Conservation (phyloP, 257 asterid species). For the Ligustrum vulgare region DNA sequence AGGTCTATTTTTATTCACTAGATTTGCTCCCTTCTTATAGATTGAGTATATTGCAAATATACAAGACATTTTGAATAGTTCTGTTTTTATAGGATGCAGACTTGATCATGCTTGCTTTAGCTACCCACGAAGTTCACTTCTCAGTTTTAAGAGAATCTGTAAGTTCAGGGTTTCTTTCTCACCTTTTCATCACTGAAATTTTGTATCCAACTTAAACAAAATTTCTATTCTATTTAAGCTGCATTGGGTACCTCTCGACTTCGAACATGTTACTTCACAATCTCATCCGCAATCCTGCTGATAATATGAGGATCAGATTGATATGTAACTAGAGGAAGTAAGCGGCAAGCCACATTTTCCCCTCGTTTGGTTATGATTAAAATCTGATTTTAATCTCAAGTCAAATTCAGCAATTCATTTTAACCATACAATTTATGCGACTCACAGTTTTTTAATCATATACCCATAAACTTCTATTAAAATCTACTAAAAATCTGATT, state of each 20-base stretch:
- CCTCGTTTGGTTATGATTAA: no score
- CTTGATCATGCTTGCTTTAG: slow-evolving; percentile 66
- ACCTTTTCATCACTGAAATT: slow-evolving; percentile 14
- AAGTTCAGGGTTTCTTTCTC: background rate
- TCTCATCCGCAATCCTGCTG: background rate
- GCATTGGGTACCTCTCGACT: background rate
- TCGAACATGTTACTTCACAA: background rate
- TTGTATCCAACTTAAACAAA: background rate
- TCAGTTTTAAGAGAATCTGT: slow-evolving; percentile 59
- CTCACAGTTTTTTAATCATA: no score
- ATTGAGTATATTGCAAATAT: slow-evolving; percentile 5
- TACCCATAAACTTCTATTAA: no score
- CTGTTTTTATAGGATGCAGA: slow-evolving; percentile 59
- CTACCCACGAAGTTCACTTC: slow-evolving; percentile 69
- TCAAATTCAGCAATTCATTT: no score
- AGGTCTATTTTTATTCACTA: slow-evolving; percentile 10
- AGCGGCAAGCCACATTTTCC: background rate
- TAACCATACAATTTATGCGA: no score
- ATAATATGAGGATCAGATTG: background rate
- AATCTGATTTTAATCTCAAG: no score
- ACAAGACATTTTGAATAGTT: slow-evolving; percentile 4
- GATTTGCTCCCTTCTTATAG: background rate
- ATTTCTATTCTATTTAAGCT: background rate
- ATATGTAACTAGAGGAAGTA: background rate
- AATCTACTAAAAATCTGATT: no score